A percentile compares a stretch with the other conserved stretches of the same genome.
These are phyloP conservation scores for Voacanga thouarsii DNA, from an alignment of 257 asterid genomes.

Conservation along the genomic window DNA sequence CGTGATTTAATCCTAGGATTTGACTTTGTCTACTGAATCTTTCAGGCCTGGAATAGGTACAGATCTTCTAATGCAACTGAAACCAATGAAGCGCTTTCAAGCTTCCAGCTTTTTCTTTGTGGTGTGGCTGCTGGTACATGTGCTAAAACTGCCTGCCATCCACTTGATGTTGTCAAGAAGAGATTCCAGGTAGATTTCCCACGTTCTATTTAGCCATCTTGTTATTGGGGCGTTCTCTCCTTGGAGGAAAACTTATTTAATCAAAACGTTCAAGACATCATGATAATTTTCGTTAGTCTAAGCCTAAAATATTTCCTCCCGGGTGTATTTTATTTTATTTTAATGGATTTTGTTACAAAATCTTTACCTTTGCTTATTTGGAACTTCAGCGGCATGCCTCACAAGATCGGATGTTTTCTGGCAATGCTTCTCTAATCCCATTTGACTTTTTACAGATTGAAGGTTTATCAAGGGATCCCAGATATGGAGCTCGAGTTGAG, in stretches of 20 bases:
- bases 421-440: neutral
- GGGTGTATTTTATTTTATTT: neutral
- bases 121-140: slow-evolving; percentile 88
- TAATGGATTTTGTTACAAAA: neutral
- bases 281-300: neutral
- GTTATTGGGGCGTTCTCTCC: neutral
- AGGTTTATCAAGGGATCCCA: slow-evolving; percentile 76
- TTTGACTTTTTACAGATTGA: slow-evolving; percentile 48
- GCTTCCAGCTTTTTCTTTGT: slow-evolving; percentile 77
- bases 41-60: slow-evolving; percentile 66
- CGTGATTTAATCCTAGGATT: neutral
- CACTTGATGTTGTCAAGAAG: slow-evolving; percentile 95
- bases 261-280: neutral
- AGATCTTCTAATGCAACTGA: slow-evolving; percentile 33
- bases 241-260: neutral
- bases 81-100: slow-evolving; percentile 45
- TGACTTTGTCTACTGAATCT: neutral
- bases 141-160: slow-evolving; percentile 92
- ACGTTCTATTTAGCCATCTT: neutral
- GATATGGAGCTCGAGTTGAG: slow-evolving; percentile 89
- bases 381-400: neutral
- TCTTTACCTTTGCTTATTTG: neutral
- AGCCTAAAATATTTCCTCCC: neutral
- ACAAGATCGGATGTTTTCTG: neutral
- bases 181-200: slow-evolving; percentile 77